Evolutionary conservation across 441 rosid species (phyloP), one percentile per base, ranked within the genome.

Genomic region (Adansonia gregorii): DNA sequence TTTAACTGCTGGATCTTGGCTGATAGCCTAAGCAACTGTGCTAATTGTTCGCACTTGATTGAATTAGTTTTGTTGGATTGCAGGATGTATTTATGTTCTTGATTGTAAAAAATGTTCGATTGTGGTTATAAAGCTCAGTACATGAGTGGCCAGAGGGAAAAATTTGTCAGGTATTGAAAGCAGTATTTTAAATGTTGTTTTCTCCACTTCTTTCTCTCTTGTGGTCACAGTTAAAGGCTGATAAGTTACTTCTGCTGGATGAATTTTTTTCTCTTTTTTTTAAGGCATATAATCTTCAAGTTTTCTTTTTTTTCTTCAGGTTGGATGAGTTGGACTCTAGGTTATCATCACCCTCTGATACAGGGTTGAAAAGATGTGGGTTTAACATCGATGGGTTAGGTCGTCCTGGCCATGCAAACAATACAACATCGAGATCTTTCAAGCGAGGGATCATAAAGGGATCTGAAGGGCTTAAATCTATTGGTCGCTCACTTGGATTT

Each of bases 291-390:
- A 64, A 67, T 69, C 69, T 65, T 75, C 10, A 27, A 73, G 45
- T 58, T 19, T 14, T 67, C 2, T 67, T 78, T 82, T 59, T 72
- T 67, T 70, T 80, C 80, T 69, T 24, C 84, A 94, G 99, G 93
- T 89, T 96, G 91, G 98, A 96, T 24, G 95, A 94, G 82, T 86
- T 93, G 95, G 97, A 92, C 75, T 93, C 99, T 27, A 89, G 91
- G 80, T 79, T 88, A 64, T 87, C 97, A 6, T 86, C 95, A 66
- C 54, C 97, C 54, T 88, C 94, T 73, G 93, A 88, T 76, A 1
- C 89, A 54, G 85, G 87, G 84, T 80, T 84, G 74, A 90, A 73
- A 76, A 92, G 78, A 78, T 94, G 91, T 73, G 94, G 93, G 49
- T 89, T 95, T 78, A 88, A 85, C 63, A 58, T 89, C 61, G 97